Base-by-base conservation (phyloP, 2,329 filamentous ascomycete genomes). In the Acrocalymma vagum region DNA sequence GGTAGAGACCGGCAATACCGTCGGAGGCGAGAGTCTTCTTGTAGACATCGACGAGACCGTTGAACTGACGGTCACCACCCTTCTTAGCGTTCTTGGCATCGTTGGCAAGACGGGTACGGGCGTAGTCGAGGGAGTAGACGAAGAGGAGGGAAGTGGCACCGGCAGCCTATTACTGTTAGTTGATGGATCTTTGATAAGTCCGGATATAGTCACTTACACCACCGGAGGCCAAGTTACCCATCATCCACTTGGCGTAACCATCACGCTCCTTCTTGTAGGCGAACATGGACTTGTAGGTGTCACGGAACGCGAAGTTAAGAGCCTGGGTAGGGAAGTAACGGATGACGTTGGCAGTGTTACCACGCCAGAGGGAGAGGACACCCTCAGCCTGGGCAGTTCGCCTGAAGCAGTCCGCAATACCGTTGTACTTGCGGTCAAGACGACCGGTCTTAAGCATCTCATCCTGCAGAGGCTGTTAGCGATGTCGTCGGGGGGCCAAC, bases 231-330 rank as follows among this genome's bases (percentile, higher is more conserved):
- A 99, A 83, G 90, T 99, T 99, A 85, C 94, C 94, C 65, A 83
- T 84, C 94, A 99, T 97, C 94, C 94, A 99, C 88, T 92, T 91
- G 75, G 80, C 83, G 79, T 99, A 99, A 72, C 94, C 94, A 78
- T 99, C 94, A 80, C 87, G 87, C 58, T 99, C 94, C 89, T 97
- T 97, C 91, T 97, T 99, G 91, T 90, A 99, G 75, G 90, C 89
- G 87, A 99, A 99, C 92, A 99, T 95, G 74, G 88, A 84, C 91
- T 99, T 99, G 91, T 96, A 99, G 87, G 95, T 96, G 80, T 99
- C 94, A 79, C 94, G 94, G 94, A 99, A 99, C 77, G 94, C 94
- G 75, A 99, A 99, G 92, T 99, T 99, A 78, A 99, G 84, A 71
- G 94, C 94, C 86, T 99, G 94, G 78, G 94, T 99, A 68, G 94